Evolutionary conservation across 1,284 basidiomycete genomes (phyloP), one percentile per base, ranked within the genome.

Genomic region (Boletus sp.): DNA sequence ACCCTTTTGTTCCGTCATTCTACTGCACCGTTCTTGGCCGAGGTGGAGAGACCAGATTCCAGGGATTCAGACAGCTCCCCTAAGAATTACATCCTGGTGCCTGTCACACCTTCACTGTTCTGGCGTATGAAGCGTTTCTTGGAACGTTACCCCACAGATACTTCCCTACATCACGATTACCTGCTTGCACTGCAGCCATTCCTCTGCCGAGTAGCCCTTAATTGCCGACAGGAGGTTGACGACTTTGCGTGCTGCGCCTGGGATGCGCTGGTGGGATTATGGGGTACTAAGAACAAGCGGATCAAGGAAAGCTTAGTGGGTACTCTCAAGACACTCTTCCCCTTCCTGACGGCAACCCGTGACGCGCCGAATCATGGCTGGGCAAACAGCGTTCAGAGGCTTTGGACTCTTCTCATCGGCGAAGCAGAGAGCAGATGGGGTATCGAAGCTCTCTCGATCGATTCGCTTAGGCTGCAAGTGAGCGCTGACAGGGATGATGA

Each of bases 101-200:
- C 65, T 4, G 60, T 72, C 41, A 66, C 81, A 26, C 69, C 82
- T 1, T 61, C 69, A 2, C 72, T 94, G 41, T 74, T 95, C 14
- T 62, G 66, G 46, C 83, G 83, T 36, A 74, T 93, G 29, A 68
- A 73, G 33, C 79, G 80, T 7, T 88, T 92, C 59, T 75, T 95
- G 38, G 66, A 71, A 8, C 62, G 72, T 34, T 88, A 85, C 60
- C 75, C 81, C 4, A 54, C 70, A 2, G 88, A 93, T 54, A 84
- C 84, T 0, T 84, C 86, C 2, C 75, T 92, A 5, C 81, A 92
- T 54, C 75, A 82, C 19, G 80, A 91, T 55, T 84, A 86, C 41
- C 71, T 95, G 12, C 69, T 72, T 10, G 76, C 82, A 1, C 68
- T 94, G 22, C 84, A 85, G 46, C 73, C 81, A 1, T 76, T 84